Conservation (phyloP, 495 filamentous ascomycete genomes). For the Annulohypoxylon moriforme region DNA sequence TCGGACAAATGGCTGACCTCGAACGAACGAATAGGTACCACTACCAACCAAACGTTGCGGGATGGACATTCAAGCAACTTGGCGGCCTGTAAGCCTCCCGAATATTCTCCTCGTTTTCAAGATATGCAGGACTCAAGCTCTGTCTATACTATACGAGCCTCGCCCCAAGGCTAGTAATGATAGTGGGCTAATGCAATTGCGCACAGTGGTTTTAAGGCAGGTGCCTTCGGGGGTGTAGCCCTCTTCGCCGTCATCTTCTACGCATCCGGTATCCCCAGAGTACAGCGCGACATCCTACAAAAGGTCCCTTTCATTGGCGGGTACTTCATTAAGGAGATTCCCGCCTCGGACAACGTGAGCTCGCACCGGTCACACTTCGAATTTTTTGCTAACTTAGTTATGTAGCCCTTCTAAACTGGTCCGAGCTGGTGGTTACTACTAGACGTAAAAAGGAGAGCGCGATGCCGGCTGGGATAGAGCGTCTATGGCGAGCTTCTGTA, state of each 20-base stretch:
- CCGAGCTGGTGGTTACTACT: constrained; percentile 22
- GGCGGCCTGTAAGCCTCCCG: constrained; percentile 52
- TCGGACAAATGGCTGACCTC: constrained; percentile 46
- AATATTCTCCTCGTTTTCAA: background rate
- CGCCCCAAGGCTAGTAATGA: background rate
- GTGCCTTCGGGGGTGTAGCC: constrained; percentile 64
- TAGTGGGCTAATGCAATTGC: constrained; percentile 17
- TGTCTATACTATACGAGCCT: background rate
- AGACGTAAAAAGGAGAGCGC: constrained; percentile 18
- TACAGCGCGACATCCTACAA: constrained; percentile 68
- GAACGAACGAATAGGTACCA: constrained; percentile 54
- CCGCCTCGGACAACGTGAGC: constrained; percentile 69
- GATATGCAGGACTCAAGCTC: background rate
- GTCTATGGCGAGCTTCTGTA: constrained; percentile 41
- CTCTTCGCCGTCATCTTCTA: constrained; percentile 68
- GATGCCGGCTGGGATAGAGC: constrained; percentile 34
- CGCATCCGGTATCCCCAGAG: constrained; percentile 67
- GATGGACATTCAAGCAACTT: constrained; percentile 52
- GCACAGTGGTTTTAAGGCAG: constrained; percentile 59
- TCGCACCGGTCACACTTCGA: background rate
- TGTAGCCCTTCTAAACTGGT: constrained; percentile 59
- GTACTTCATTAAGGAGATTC: constrained; percentile 62
- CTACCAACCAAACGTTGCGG: constrained; percentile 56
- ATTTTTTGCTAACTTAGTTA: background rate
- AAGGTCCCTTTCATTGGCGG: constrained; percentile 64